phyloP scores from a whole-genome alignment of 2,329 filamentous ascomycete genomes.

The Teratosphaeria gauchensis region DNA sequence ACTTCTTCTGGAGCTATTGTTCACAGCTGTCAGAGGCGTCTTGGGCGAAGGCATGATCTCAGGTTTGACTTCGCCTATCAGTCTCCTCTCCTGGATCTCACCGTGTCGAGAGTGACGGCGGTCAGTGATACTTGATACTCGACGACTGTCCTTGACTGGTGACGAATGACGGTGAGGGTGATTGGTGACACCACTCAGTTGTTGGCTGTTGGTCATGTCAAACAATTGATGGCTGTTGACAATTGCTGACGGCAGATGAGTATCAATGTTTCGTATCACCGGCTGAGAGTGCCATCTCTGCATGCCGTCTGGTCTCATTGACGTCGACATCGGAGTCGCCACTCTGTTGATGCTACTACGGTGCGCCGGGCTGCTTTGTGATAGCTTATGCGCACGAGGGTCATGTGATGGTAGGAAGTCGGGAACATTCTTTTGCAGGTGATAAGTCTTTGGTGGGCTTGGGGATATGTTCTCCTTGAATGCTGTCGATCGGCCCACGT shows the following conservation, averaged over 20 bases:
- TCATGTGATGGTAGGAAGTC: background rate
- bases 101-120: slow-evolving; percentile 12
- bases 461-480: slow-evolving; percentile 27
- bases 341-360: slow-evolving; percentile 3
- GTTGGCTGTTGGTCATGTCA: background rate
- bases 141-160: background rate
- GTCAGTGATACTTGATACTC: slow-evolving; percentile 8
- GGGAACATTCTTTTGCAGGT: slow-evolving; percentile 8
- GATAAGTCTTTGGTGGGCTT: slow-evolving; percentile 18
- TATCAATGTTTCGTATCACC: slow-evolving; percentile 12
- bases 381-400: background rate
- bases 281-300: slow-evolving; percentile 26
- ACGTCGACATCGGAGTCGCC: slow-evolving; percentile 12
- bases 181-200: background rate
- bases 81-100: slow-evolving; percentile 22
- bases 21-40: slow-evolving; percentile 8
- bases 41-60: slow-evolving; percentile 18
- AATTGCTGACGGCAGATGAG: background rate
- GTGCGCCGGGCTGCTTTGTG: slow-evolving; percentile 1
- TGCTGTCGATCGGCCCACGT: slow-evolving; percentile 13
- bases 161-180: background rate
- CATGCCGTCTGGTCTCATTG: slow-evolving; percentile 7
- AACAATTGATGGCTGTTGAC: background rate
- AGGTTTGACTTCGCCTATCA: slow-evolving; percentile 21
- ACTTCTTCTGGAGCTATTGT: background rate